These are phyloP conservation scores for Hypoxylon fragiforme DNA, from an alignment of 495 filamentous ascomycete genomes.

Conservation along the genomic window DNA sequence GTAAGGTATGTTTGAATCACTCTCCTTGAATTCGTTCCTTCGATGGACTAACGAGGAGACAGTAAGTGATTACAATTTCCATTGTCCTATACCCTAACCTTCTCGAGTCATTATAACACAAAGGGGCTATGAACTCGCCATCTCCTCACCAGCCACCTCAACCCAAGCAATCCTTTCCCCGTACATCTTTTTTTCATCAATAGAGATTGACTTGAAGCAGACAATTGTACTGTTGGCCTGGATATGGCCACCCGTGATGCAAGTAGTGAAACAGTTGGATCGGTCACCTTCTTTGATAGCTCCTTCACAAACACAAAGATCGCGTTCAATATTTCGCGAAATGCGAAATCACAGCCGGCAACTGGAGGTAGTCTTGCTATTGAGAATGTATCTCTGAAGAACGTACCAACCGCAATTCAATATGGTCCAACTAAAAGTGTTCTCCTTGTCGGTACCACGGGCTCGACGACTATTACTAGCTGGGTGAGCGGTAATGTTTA, in stretches of 20 bases:
- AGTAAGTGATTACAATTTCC: not conserved
- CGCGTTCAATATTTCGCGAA: slow-evolving; percentile 52
- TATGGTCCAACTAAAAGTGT: slow-evolving; percentile 48
- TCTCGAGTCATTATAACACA: too few relatives aligned
- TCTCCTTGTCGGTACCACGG: slow-evolving; percentile 60
- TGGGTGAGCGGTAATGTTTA: slow-evolving; percentile 49
- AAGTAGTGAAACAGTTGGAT: slow-evolving; percentile 63
- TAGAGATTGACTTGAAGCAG: slow-evolving; percentile 5
- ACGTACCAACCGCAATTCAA: slow-evolving; percentile 59
- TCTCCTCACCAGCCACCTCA: too few relatives aligned
- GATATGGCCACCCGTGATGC: slow-evolving; percentile 55
- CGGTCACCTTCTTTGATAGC: slow-evolving; percentile 77
- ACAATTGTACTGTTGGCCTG: slow-evolving; percentile 66
- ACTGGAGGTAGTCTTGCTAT: slow-evolving; percentile 56
- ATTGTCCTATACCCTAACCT: not conserved
- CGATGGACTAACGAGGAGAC: not conserved
- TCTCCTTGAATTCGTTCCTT: not conserved
- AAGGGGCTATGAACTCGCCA: too few relatives aligned
- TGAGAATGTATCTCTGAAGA: slow-evolving; percentile 68
- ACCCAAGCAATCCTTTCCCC: too few relatives aligned
- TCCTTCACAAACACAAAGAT: slow-evolving; percentile 68
- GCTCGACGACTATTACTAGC: slow-evolving; percentile 51
- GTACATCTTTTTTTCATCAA: too few relatives aligned
- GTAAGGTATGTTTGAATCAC: slow-evolving; percentile 43
- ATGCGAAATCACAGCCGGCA: slow-evolving; percentile 49